Conservation (phyloP, 495 filamentous ascomycete genomes). For the Stereocaulon alpinum region DNA sequence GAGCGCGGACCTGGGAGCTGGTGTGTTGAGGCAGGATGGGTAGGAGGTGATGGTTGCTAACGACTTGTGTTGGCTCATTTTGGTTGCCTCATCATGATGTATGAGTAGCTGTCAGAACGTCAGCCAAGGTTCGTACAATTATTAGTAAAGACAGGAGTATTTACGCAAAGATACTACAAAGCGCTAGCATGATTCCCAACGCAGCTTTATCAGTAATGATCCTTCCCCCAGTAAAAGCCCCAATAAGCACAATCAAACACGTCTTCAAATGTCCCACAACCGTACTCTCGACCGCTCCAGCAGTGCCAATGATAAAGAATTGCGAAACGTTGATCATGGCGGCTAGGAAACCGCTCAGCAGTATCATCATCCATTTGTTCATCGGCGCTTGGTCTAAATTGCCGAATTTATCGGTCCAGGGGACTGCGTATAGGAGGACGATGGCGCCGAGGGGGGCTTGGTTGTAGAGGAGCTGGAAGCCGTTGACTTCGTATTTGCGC, state of each 20-base stretch:
- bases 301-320: constrained; percentile 61
- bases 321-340: constrained; percentile 62
- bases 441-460: constrained; percentile 56
- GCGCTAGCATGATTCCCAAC: constrained; percentile 18
- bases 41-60: background rate
- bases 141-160: background rate
- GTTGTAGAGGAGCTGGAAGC: constrained; percentile 65
- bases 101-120: constrained; percentile 16
- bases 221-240: constrained; percentile 20
- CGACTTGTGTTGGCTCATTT: background rate
- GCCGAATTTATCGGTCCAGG: constrained; percentile 54
- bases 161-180: constrained; percentile 21
- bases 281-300: constrained; percentile 59
- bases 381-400: constrained; percentile 38
- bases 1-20: background rate
- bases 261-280: constrained; percentile 56
- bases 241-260: constrained; percentile 33
- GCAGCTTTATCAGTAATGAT: constrained; percentile 21
- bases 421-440: constrained; percentile 54
- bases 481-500: constrained; percentile 53
- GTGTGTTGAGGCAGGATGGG: background rate
- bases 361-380: constrained; percentile 27
- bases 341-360: constrained; percentile 48
- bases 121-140: background rate
- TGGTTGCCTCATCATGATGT: constrained; percentile 19